Evolutionary conservation across 306 rosid genomes (phyloP).

Genomic region (Cicer judaicum): DNA sequence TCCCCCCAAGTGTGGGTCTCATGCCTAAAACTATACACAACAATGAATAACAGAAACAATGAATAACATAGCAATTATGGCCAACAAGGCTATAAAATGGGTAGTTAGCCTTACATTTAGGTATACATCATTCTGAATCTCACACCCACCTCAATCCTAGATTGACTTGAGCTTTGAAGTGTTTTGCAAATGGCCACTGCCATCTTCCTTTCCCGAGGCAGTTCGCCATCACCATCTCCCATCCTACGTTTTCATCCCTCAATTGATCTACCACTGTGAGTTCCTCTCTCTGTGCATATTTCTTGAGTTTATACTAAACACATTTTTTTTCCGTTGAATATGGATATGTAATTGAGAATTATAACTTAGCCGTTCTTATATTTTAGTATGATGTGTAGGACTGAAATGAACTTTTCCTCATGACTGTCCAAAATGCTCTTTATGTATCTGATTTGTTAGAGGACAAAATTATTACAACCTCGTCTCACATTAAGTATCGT

Average conservation of each 20-base stretch:
- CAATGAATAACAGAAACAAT: constrained; percentile 1
- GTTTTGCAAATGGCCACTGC: background rate
- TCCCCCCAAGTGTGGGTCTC: background rate
- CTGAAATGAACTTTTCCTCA: background rate
- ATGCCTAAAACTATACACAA: background rate
- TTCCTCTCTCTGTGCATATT: background rate
- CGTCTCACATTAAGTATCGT: too few relatives aligned
- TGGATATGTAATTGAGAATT: background rate
- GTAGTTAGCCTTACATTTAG: background rate
- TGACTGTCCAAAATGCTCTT: background rate
- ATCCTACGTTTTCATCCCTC: background rate
- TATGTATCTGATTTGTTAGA: background rate
- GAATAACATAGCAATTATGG: background rate
- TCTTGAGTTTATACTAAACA: background rate
- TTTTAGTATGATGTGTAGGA: background rate
- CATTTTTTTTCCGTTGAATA: background rate
- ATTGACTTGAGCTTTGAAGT: background rate
- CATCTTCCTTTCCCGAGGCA: background rate
- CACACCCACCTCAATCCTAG: background rate
- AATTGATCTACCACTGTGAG: background rate
- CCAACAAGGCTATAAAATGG: background rate
- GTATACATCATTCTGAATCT: background rate
- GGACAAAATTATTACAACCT: background rate
- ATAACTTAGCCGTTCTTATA: constrained; percentile 4
- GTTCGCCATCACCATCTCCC: background rate